Base-by-base conservation (phyloP, 768 basidiomycete species). In the Boletus pseudopeckii region DNA sequence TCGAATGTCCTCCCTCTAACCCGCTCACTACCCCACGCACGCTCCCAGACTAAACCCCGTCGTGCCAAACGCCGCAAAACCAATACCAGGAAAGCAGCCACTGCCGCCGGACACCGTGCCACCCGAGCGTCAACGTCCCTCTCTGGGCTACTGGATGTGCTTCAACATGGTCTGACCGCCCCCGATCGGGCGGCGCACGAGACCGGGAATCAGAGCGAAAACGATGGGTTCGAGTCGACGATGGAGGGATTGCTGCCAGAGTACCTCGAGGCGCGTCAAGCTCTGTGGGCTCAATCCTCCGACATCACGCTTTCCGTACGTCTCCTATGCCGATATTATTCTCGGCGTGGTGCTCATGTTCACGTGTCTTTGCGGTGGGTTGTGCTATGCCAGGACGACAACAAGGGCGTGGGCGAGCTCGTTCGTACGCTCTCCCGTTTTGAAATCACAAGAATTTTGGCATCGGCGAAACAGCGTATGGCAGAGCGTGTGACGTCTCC, bases 341-440 rank as follows among this genome's bases (percentile, higher is more conserved):
- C 3, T 38, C 1, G 5, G 1, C 15, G 4, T 24, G 41, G 18
- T 46, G n/a, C 34, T 62, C 15, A 50, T 15, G 18, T 30, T 33
- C 43, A 20, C 13, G 30, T 20, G 2, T 18, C 11, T 36, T 37
- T 30, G 10, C 13, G 24, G 14, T 48, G 46, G 20, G 15, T 24
- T 17, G 15, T 24, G 7, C 6, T 39, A 10, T 24, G 17, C 38
- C 48, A 60, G 63, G 59, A 47, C 8, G 56, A 64, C 30, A 58
- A 52, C 47, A 38, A 36, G 9, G 30, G 20, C 14, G 11, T 24
- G n/a, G 46, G 24, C 14, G 58, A 74, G 55, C 53, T 48, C 13
- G 56, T 79, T 33, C 72, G 78, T 24, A 71, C 77, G 4, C 65
- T 79, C 44, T 75, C 77, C 22, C 72, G 71, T 36, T 72, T 73